Evolutionary conservation across 1,139 yeast species (phyloP).

Genomic region (Protomyces macrosporus): DNA sequence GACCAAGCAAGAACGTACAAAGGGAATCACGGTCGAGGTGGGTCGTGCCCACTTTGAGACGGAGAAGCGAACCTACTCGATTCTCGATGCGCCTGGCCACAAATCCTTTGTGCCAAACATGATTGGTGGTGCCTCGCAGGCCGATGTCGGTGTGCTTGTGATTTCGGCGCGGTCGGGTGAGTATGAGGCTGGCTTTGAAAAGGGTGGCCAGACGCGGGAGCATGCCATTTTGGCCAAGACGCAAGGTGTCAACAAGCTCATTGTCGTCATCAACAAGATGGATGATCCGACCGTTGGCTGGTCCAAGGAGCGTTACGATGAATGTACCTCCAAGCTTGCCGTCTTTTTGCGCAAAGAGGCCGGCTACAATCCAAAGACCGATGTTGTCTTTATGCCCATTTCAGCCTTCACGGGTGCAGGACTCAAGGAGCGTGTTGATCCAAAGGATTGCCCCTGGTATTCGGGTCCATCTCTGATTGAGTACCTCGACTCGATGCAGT

Average conservation of each 20-base stretch:
- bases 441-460: constrained; percentile 84
- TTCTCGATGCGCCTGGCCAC: constrained; percentile 98
- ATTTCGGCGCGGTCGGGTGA: constrained; percentile 99
- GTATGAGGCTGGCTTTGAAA: constrained; percentile 97
- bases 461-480: constrained; percentile 86
- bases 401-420: constrained; percentile 98
- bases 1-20: constrained; percentile 95
- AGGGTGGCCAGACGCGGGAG: constrained; percentile 98
- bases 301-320: constrained; percentile 92
- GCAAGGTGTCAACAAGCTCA: constrained; percentile 89
- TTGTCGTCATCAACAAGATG: constrained; percentile 96
- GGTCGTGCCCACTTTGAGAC: constrained; percentile 98
- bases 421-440: constrained; percentile 72
- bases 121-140: constrained; percentile 99
- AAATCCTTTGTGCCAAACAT: constrained; percentile 96
- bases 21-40: constrained; percentile 98
- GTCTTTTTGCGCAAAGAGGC: constrained; percentile 70
- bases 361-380: constrained; percentile 58
- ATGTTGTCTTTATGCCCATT: constrained; percentile 89
- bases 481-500: constrained; percentile 75
- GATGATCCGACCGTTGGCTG: constrained; percentile 95
- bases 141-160: constrained; percentile 94
- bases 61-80: constrained; percentile 94
- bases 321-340: constrained; percentile 79
- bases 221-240: constrained; percentile 97